Evolutionary conservation across 371 early-diverging fungal genomes (phyloP).

Genomic region (Apophysomyces sp.): DNA sequence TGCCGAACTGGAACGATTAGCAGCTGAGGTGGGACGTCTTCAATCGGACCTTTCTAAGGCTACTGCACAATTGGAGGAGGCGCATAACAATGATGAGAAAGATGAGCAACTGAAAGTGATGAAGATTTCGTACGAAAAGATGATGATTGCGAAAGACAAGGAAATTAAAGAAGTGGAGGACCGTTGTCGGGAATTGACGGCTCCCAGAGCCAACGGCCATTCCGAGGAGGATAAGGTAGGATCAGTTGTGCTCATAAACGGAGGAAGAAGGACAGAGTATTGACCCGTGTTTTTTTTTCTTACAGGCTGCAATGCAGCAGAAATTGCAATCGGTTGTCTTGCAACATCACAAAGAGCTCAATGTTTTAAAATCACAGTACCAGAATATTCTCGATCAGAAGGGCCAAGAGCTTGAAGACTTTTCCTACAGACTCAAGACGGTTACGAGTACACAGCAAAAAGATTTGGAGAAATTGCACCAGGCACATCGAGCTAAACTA

Average conservation of each 20-base stretch:
- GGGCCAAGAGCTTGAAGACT: conserved; percentile 44
- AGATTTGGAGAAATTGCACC: conserved; percentile 38
- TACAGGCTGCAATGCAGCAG: conserved; percentile 8
- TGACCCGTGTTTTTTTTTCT: too few relatives aligned
- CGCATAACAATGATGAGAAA: conserved; percentile 6
- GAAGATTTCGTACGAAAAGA: conserved; percentile 34
- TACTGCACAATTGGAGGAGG: not conserved
- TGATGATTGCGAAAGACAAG: conserved; percentile 38
- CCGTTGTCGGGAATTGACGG: conserved; percentile 24
- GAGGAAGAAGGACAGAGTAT: too few relatives aligned
- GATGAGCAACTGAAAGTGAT: conserved; percentile 22
- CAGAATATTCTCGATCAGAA: conserved; percentile 46
- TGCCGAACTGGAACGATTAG: conserved; percentile 11
- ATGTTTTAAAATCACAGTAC: conserved; percentile 40
- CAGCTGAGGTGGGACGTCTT: conserved; percentile 5
- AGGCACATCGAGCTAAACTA: conserved; percentile 33
- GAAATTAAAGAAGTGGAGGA: conserved; percentile 41
- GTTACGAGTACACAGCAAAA: conserved; percentile 39
- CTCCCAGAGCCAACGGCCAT: conserved; percentile 7
- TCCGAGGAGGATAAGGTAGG: not conserved
- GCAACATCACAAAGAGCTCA: conserved; percentile 47
- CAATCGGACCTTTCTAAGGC: conserved; percentile 1
- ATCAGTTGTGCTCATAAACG: too few relatives aligned
- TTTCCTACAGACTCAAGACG: conserved; percentile 38
- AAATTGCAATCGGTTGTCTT: conserved; percentile 32